Evolutionary conservation across 2,329 filamentous ascomycete species (phyloP), one percentile per base, ranked within the genome.

Genomic region (Sporothrix schenckii): DNA sequence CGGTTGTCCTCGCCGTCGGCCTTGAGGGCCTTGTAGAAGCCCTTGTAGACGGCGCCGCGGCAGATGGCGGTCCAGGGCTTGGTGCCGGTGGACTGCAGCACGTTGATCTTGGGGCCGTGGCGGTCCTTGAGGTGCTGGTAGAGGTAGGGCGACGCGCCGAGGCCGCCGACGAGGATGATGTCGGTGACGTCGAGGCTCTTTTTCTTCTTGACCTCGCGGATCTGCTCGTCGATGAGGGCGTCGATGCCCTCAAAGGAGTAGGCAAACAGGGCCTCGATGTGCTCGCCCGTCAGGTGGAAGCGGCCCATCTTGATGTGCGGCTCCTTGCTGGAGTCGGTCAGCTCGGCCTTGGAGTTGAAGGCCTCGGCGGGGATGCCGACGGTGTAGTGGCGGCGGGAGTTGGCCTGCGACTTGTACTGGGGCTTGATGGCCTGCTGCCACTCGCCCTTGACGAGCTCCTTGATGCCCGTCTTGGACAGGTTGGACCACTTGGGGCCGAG

Each of bases 31-130:
- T 65, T 41, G 56, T 71, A 71, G 41, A 65, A 69, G 61, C 71
- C 71, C 74, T 83, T 84, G 79, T 84, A 83, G 3, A 83, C 82
- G 13, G 85, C 85, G 5, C 85, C 85, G 34, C 82, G 82, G 4
- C 84, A 83, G 9, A 86, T 82, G 2, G 84, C 82, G 2, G 80
- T 79, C 84, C 84, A 86, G 24, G 71, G 69, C 39, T 71, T 71
- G 11, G 53, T 68, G n/a, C 71, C 71, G 3, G 69, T 65, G 2
- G 83, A 81, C 72, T 83, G 82, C 16, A 81, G 78, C 0, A 85
- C 83, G 63, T 84, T 83, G 66, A 86, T 77, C 24, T 86, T 79
- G 30, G 81, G 77, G 1, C 83, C 80, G 4, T 77, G 74, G 4
- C 73, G 68, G 7, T 78, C 74, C 9, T 83, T 76, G 1, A 79